phyloP scores from a whole-genome alignment of 805 yeast genomes.

The Candida lessepsii region DNA sequence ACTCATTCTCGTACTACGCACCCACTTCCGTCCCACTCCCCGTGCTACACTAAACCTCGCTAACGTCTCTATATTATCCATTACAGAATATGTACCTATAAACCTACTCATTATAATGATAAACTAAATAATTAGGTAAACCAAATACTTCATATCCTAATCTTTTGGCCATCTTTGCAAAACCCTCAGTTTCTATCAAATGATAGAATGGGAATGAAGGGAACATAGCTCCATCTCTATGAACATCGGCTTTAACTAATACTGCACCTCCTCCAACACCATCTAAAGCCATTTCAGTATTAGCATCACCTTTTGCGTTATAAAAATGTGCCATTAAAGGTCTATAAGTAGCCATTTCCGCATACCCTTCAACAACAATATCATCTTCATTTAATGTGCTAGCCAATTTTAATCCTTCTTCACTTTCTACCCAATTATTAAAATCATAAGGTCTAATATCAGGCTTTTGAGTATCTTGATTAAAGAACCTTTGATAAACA shows the following conservation, averaged over 20 bases:
- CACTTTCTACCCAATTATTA: constrained; percentile 92
- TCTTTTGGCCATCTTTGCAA: constrained; percentile 96
- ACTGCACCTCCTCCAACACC: constrained; percentile 99
- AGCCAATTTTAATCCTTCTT: constrained; percentile 77
- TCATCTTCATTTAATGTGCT: constrained; percentile 76
- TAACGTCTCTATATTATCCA: too few species aligned
- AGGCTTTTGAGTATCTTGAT: constrained; percentile 53
- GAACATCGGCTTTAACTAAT: constrained; percentile 94
- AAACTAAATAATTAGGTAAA: constrained; percentile 90
- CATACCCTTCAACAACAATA: constrained; percentile 91
- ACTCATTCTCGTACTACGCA: too few species aligned
- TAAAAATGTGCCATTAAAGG: constrained; percentile 90
- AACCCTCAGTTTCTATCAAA: constrained; percentile 96
- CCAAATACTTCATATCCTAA: constrained; percentile 90
- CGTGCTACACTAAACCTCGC: too few species aligned
- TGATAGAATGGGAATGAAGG: constrained; percentile 98
- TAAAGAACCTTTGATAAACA: constrained; percentile 80
- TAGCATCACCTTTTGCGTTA: constrained; percentile 59
- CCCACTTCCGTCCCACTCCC: too few species aligned
- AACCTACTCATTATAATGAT: constrained; percentile 77
- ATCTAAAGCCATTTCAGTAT: constrained; percentile 78
- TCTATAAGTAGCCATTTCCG: constrained; percentile 90
- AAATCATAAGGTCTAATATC: constrained; percentile 85
- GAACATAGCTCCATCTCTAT: constrained; percentile 99
- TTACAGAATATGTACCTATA: too few species aligned